Base-by-base conservation (phyloP, 345 rosid species). In the Murraya koenigii region DNA sequence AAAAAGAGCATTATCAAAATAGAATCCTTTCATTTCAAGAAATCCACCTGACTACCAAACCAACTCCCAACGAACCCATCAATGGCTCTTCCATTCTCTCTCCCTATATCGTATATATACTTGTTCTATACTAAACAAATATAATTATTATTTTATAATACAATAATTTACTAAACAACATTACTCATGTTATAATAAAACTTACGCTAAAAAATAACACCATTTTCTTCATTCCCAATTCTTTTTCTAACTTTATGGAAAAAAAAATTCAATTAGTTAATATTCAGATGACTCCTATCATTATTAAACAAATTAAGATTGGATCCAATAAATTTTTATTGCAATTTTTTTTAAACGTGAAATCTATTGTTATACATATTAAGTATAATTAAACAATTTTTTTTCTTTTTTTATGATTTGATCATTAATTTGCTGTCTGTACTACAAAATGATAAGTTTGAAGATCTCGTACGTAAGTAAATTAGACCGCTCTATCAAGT, bases 21-120 rank as follows among this genome's bases (percentile, higher is more conserved):
- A 75, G 86, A 28, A 85, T 83, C 72, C 85, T 79, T 81, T 71
- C 56, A 49, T 79, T 75, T 77, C 72, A 86, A 86, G 83, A 44
- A 83, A 83, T 35, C 85, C 75, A 71, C 76, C 84, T 15, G 77
- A 63, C 82, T 0, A 61, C 80, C 83, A 61, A 66, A 77, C 74
- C 32, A 80, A 73, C 88, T 38, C 7, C 72, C 69, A 55, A 28
- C 23, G 36, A 39, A 72, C 33, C 74, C 72, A 71, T 47, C 76
- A 65, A 64, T 65, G 52, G 58, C 64, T 20, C 10, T 59, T 66
- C 36, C 14, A 4, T 33, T 32, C 26, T 10, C 56, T 22, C 14
- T 74, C 11, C 28, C 23, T 2, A 28, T 35, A 22, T 7, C 3
- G 13, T 64, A 1, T 15, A 4, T 0, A 11, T 56, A 58, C 14